Conservation (phyloP, 208 protist species). For the Kentomonas sorsogonicus region DNA sequence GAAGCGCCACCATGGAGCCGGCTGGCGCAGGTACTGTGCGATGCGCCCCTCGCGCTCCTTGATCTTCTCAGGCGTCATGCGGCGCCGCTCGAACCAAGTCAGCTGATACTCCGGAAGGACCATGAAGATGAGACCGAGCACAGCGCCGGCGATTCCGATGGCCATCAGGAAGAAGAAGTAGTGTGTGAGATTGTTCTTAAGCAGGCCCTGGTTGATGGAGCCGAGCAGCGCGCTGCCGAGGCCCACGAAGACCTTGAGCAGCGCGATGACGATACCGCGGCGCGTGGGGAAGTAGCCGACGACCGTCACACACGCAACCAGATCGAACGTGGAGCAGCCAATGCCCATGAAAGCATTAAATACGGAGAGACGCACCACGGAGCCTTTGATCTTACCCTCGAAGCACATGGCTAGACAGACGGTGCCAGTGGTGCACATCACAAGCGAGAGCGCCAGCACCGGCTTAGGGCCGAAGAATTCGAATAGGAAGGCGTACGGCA, state of each 20-base stretch:
- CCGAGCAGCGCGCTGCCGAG: conserved; percentile 40
- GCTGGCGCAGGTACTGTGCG: conserved; percentile 27
- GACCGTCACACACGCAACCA: conserved; percentile 28
- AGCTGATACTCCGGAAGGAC: conserved; percentile 35
- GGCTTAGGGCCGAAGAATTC: conserved; percentile 31
- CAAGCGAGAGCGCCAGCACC: conserved; percentile 16
- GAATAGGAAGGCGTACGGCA: conserved; percentile 28
- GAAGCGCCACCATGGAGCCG: conserved; percentile 31
- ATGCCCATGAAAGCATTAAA: conserved; percentile 21
- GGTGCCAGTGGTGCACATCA: conserved; percentile 13
- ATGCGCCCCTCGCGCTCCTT: conserved; percentile 13
- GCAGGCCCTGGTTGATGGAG: conserved; percentile 29
- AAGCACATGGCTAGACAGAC: conserved; percentile 23
- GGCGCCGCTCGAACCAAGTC: conserved; percentile 16
- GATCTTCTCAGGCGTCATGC: conserved; percentile 16
- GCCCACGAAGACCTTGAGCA: conserved; percentile 41
- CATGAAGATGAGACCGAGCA: conserved; percentile 21
- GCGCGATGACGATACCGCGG: conserved; percentile 25
- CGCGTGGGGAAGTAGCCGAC: conserved; percentile 32
- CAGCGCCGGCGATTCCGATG: conserved; percentile 3
- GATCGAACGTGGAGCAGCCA: conserved; percentile 23
- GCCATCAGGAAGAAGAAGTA: conserved; percentile 32
- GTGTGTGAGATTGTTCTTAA: conserved; percentile 8
- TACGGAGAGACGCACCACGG: conserved; percentile 15
- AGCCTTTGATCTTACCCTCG: conserved; percentile 18